Evolutionary conservation across 768 basidiomycete genomes (phyloP), one percentile per base, ranked within the genome.

Genomic region (Pisolithus orientalis): DNA sequence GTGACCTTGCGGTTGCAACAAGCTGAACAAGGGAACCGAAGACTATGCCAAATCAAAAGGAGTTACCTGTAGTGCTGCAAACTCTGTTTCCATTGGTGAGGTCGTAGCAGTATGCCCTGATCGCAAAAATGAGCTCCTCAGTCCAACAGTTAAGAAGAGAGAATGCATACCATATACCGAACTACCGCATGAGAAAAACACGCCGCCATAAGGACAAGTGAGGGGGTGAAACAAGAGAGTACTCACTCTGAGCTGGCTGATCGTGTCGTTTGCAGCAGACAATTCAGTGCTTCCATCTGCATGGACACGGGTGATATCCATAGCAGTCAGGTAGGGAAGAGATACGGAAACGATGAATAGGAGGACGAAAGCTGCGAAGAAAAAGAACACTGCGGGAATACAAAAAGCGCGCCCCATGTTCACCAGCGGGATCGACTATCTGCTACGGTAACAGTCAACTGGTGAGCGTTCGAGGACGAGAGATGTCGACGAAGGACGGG

Each of bases 271-370:
- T 16, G 61, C 63, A 13, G 54, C 44, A 28, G 16, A 27, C 6
- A 27, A 6, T 17, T 60, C 52, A 48, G 58, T 53, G 39, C 71
- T 16, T 53, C 70, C 40, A 24, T 60, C 69, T 50, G 83, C 80
- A 49, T 79, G 75, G 10, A 78, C 73, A 28, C 86, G 82, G 13
- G 77, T 74, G 60, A 90, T 73, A 66, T 89, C 87, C 58, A 89
- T 70, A 0, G 76, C 79, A 17, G 82, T 73, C 21, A 90, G 72
- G 68, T 71, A 82, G 1, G 89, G 88, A 3, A 89, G 70, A 14
- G 87, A 90, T 46, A 90, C 74, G 11, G 87, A 82, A 31, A 82
- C 78, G 56, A 90, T 69, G 62, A 89, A 72, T 58, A 77, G 78
- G 55, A 90, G 77, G 2, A 84, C 75, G 53, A 88, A 77, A 27